A percentile compares a stretch with the other conserved stretches of the same genome.
phyloP scores from a whole-genome alignment of 2,329 filamentous ascomycete species.

The Aspergillus quadrilineatus region DNA sequence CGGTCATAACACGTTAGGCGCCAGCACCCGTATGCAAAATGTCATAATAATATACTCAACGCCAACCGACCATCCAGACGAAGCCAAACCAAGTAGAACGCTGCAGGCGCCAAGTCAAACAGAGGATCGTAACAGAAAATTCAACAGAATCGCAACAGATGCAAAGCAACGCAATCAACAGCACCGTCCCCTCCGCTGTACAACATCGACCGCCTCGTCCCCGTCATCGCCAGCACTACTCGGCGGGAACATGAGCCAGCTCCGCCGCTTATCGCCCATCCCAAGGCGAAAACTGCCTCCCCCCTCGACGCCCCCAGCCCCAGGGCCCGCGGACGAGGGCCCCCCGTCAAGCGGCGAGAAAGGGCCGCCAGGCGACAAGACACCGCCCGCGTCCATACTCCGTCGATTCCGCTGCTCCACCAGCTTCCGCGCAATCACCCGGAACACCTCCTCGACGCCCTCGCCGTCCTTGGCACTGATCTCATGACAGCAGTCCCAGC shows the following conservation, averaged over 20 bases:
- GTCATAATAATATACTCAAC: neutral
- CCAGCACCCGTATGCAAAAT: neutral
- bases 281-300: constrained; percentile 62
- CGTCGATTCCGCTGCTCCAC: constrained; percentile 66
- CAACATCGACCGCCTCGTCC: constrained; percentile 32
- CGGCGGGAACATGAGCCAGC: constrained; percentile 64
- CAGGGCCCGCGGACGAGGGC: constrained; percentile 43
- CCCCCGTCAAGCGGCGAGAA: constrained; percentile 45
- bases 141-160: neutral
- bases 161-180: constrained; percentile 35
- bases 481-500: constrained; percentile 97
- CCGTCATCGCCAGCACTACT: constrained; percentile 42
- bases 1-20: neutral
- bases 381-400: constrained; percentile 45
- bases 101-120: neutral
- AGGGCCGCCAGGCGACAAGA: constrained; percentile 37
- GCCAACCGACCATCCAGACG: neutral
- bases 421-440: constrained; percentile 81
- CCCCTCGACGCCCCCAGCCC: constrained; percentile 44
- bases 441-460: constrained; percentile 94
- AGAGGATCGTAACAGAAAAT: neutral
- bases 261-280: constrained; percentile 61
- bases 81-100: neutral
- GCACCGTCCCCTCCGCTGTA: constrained; percentile 39
- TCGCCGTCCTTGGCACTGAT: constrained; percentile 92